Evolutionary conservation across 75 land plant species (phyloP).

Genomic region (Pinus albicaulis): DNA sequence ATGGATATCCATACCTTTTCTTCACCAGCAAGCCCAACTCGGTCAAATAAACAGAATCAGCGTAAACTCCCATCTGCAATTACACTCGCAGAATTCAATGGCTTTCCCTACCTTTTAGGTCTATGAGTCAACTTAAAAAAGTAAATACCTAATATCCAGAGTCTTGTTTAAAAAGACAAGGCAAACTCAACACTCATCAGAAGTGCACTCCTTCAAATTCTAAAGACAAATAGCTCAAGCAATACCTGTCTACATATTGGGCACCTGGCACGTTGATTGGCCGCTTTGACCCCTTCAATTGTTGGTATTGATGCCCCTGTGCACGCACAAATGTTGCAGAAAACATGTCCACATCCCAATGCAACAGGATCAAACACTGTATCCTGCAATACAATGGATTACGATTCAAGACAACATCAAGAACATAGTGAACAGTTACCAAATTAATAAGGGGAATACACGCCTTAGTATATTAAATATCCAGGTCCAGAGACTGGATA

Average conservation of each 20-base stretch:
- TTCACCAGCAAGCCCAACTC: slow-evolving; percentile 62
- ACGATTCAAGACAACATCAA: not conserved
- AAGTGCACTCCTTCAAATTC: not conserved
- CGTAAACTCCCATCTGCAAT: slow-evolving; percentile 69
- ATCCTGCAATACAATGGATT: slow-evolving; percentile 32
- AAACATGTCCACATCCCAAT: too few species aligned
- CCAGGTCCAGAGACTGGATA: not conserved
- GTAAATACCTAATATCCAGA: not conserved
- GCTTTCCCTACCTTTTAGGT: not conserved
- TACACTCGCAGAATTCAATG: not conserved
- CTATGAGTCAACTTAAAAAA: not conserved
- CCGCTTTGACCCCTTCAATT: too few species aligned
- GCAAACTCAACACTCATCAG: not conserved
- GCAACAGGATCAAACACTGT: slow-evolving; percentile 18
- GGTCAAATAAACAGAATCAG: slow-evolving; percentile 51
- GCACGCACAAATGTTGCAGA: too few species aligned
- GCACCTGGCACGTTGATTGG: too few species aligned
- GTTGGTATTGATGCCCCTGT: too few species aligned
- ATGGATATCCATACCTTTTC: slow-evolving; percentile 31
- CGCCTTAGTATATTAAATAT: not conserved
- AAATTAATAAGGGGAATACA: not conserved
- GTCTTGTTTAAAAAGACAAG: not conserved
- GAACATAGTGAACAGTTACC: not conserved
- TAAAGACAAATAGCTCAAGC: not conserved
- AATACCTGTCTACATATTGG: not conserved